phyloP scores from a whole-genome alignment of 2,329 filamentous ascomycete genomes.

The Aspergillus versicolor region DNA sequence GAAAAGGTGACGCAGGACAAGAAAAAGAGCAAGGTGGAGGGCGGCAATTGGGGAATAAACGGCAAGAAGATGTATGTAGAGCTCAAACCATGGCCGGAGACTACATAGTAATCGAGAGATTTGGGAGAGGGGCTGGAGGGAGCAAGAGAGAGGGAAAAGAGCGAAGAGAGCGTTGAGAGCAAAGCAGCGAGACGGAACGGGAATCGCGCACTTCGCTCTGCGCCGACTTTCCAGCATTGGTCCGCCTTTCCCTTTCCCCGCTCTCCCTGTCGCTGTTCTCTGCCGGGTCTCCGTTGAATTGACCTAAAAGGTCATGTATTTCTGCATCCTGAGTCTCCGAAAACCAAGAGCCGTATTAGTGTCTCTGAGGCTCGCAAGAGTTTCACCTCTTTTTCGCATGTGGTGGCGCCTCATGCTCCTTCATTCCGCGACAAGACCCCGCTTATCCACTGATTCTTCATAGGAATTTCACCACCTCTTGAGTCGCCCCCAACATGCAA shows the following conservation, averaged over 20 bases:
- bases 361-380: not conserved
- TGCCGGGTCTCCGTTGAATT: not conserved
- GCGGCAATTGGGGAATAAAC: constrained; percentile 27
- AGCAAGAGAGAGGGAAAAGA: constrained; percentile 30
- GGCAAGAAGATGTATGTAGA: constrained; percentile 22
- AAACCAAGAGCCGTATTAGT: not conserved
- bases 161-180: constrained; percentile 26
- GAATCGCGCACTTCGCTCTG: constrained; percentile 5
- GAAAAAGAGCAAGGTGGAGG: constrained; percentile 13
- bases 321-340: not conserved
- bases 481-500: too few relatives aligned
- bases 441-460: constrained; percentile 9
- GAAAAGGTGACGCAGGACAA: constrained; percentile 13
- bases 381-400: not conserved
- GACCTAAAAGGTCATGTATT: not conserved
- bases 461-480: constrained; percentile 3
- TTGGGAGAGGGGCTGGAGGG: constrained; percentile 33
- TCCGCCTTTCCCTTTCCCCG: constrained; percentile 10
- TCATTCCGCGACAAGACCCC: constrained; percentile 10
- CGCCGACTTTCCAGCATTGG: constrained; percentile 6
- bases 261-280: constrained; percentile 2
- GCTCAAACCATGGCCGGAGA: constrained; percentile 33
- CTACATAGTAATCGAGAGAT: constrained; percentile 44
- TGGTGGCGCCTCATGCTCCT: constrained; percentile 8
- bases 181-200: constrained; percentile 28